Conservation (phyloP, 371 early-diverging fungal genomes). For the Actinomucor elegans region DNA sequence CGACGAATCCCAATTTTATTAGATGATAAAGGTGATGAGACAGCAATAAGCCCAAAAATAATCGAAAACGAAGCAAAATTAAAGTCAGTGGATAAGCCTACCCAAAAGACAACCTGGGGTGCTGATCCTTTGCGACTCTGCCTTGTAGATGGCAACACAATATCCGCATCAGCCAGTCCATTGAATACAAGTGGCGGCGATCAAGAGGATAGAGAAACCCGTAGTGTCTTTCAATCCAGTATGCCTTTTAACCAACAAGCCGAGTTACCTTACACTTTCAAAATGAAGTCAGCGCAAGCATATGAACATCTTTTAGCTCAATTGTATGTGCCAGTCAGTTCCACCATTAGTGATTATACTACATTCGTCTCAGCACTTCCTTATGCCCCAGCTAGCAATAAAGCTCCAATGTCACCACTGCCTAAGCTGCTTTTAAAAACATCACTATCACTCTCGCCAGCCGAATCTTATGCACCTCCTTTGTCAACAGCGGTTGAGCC, state of each 20-base stretch:
- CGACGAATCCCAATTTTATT: not conserved
- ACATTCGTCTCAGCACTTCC: not conserved
- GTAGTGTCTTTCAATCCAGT: not conserved
- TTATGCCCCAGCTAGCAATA: not conserved
- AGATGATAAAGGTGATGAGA: no score
- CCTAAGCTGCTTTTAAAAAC: not conserved
- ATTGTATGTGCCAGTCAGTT: not conserved
- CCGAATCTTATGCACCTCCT: not conserved
- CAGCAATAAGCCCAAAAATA: no score
- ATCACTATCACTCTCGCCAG: no score
- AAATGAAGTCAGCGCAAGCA: not conserved
- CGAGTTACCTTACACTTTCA: not conserved
- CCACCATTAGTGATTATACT: not conserved
- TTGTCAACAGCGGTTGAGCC: not conserved
- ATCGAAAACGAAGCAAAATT: no score
- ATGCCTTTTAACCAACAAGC: not conserved
- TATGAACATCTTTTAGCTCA: not conserved
- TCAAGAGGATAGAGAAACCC: not conserved
- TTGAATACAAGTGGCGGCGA: not conserved
- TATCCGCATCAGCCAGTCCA: not conserved
- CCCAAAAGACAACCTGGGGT: conserved; percentile 4
- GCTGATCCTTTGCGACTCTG: conserved; percentile 2
- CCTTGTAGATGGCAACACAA: not conserved
- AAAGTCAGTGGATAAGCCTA: no score
- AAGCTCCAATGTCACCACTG: not conserved